These are phyloP conservation scores for Gypsophila paniculata DNA, from an alignment of 179 eudicot genomes.

Conservation along the genomic window DNA sequence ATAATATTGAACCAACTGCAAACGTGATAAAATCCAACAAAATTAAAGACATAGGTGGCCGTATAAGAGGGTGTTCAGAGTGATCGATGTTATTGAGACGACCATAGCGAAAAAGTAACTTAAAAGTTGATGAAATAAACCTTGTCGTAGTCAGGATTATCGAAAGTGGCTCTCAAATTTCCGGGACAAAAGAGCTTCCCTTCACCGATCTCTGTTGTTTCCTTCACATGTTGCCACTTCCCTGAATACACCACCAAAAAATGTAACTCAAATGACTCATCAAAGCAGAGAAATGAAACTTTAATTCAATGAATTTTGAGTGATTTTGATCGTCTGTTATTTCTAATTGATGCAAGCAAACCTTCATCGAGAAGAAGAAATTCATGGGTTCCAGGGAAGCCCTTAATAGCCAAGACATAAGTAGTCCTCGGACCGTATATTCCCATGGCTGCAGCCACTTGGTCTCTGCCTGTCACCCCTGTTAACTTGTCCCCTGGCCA, in stretches of 20 bases:
- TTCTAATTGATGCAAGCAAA: conserved; percentile 15
- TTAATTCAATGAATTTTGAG: background rate
- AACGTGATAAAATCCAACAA: background rate
- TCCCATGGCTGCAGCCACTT: conserved; percentile 99
- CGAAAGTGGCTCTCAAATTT: conserved; percentile 87
- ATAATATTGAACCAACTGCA: conserved; percentile 80
- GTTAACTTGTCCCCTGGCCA: conserved; percentile 99
- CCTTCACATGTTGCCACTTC: conserved; percentile 97
- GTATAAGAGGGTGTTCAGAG: background rate
- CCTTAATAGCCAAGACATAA: conserved; percentile 89
- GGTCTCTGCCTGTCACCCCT: conserved; percentile 89
- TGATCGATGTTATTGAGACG: background rate
- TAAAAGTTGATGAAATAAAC: conserved; percentile 29
- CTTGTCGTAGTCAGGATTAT: conserved; percentile 84
- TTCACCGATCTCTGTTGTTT: conserved; percentile 80
- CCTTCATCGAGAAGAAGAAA: conserved; percentile 99
- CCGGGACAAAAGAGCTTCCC: conserved; percentile 98
- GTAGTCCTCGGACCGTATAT: conserved; percentile 96
- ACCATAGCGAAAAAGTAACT: background rate
- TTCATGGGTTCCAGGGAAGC: conserved; percentile 87
- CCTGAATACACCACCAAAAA: conserved; percentile 40
- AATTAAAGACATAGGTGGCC: background rate
- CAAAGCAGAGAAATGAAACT: background rate
- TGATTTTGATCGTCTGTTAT: background rate
- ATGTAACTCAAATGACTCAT: background rate